Percentiles rank a stretch among this genome's conserved stretches.
These are phyloP conservation scores for Boletus bicolor DNA, from an alignment of 768 basidiomycete genomes.

Conservation along the genomic window DNA sequence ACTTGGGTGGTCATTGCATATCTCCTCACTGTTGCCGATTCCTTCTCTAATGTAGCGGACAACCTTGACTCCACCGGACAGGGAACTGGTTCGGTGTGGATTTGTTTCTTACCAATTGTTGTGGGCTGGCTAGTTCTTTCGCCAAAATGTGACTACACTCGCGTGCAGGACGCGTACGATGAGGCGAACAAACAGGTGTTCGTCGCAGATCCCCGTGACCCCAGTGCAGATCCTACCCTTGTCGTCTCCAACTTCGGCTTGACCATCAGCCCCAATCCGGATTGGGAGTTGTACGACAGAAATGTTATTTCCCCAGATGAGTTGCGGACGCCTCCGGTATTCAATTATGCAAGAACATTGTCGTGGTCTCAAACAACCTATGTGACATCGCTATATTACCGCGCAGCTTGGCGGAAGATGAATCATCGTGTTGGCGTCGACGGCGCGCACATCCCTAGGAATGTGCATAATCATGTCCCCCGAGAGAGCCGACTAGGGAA, in stretches of 20 bases:
- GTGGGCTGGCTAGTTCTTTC: constrained; percentile 41
- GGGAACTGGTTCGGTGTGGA: constrained; percentile 40
- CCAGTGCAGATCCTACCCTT: not conserved
- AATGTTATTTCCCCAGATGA: constrained; percentile 21
- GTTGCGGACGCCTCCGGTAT: constrained; percentile 21
- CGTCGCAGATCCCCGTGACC: not conserved
- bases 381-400: constrained; percentile 14
- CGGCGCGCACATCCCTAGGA: not conserved
- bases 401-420: constrained; percentile 10
- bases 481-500: constrained; percentile 18
- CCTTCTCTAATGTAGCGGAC: constrained; percentile 14
- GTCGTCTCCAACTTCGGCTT: constrained; percentile 8
- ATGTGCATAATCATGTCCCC: constrained; percentile 4
- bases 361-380: constrained; percentile 20
- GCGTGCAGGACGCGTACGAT: constrained; percentile 22
- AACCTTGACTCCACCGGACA: constrained; percentile 35
- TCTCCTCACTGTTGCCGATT: constrained; percentile 14
- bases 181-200: constrained; percentile 10
- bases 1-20: constrained; percentile 45
- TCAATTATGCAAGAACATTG: constrained; percentile 22
- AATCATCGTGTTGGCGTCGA: constrained; percentile 2
- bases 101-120: constrained; percentile 42
- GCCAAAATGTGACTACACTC: constrained; percentile 36
- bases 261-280: constrained; percentile 8
- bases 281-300: not conserved